A percentile compares a stretch with the other conserved stretches of the same genome.
Conservation (phyloP, 78 protist genomes). For the Monocercomonoides exilis region DNA sequence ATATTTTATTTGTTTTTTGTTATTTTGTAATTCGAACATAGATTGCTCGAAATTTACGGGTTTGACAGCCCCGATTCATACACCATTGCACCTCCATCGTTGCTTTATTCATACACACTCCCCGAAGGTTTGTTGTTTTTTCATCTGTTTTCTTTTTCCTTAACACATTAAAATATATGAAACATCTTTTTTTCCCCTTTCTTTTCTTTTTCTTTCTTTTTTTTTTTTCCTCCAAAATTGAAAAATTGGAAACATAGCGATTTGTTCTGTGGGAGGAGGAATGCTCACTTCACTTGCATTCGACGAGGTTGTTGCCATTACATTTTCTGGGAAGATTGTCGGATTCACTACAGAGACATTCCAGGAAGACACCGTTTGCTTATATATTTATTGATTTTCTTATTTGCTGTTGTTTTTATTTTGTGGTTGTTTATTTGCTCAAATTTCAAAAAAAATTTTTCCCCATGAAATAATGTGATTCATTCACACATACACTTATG, state of each 20-base stretch:
- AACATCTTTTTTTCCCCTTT: no score
- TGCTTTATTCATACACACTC: background rate
- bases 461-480: no score
- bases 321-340: background rate
- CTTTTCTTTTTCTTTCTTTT: no score
- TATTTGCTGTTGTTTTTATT: background rate
- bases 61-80: background rate
- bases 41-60: background rate
- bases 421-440: background rate
- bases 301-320: background rate
- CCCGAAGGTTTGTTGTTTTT: no score
- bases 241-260: background rate
- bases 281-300: background rate
- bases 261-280: background rate
- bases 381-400: no score
- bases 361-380: background rate
- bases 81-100: background rate
- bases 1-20: no score
- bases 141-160: no score
- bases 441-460: no score
- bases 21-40: no score
- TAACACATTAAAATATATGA: no score
- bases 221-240: no score
- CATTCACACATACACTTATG: no score
- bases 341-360: background rate